Conservation (phyloP, 2,329 filamentous ascomycete genomes). For the Stagonosporopsis vannaccii region DNA sequence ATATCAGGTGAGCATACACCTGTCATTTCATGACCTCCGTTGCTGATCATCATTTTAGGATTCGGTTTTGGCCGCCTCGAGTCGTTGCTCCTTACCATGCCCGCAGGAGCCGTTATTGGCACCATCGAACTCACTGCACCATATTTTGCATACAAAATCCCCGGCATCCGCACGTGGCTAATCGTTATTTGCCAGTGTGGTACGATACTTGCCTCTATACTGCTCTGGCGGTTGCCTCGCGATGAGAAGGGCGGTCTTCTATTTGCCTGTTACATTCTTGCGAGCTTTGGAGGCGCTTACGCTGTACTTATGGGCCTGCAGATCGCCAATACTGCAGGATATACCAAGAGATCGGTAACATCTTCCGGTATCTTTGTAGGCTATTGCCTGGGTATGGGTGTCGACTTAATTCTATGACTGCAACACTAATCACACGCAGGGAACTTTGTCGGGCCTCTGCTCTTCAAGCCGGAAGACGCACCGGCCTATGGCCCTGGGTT, state of each 20-base stretch:
- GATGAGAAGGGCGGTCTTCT: conserved; percentile 54
- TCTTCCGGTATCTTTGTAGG: conserved; percentile 60
- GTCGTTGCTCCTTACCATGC: conserved; percentile 36
- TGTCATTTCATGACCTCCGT: fast-evolving
- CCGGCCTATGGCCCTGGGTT: conserved; percentile 50
- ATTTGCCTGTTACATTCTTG: conserved; percentile 59
- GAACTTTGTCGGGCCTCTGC: conserved; percentile 44
- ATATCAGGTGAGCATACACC: conserved; percentile 22
- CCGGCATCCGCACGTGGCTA: conserved; percentile 40
- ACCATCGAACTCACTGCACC: conserved; percentile 34
- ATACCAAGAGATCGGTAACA: conserved; percentile 59
- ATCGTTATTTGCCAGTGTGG: conserved; percentile 40
- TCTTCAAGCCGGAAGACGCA: conserved; percentile 28
- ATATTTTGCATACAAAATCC: conserved; percentile 34
- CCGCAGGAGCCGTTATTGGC: conserved; percentile 34
- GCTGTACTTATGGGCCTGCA: conserved; percentile 60
- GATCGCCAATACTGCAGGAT: conserved; percentile 61
- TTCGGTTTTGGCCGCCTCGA: conserved; percentile 40
- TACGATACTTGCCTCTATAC: conserved; percentile 52
- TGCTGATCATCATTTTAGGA: conserved; percentile 1
- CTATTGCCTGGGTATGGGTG: conserved; percentile 56
- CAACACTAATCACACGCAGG: conserved; percentile 25
- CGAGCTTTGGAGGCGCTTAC: conserved; percentile 57
- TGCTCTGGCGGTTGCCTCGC: conserved; percentile 56
- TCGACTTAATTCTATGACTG: not conserved